Evolutionary conservation across 2,329 filamentous ascomycete species (phyloP).

Genomic region (Pseudofabraea citricarpa): DNA sequence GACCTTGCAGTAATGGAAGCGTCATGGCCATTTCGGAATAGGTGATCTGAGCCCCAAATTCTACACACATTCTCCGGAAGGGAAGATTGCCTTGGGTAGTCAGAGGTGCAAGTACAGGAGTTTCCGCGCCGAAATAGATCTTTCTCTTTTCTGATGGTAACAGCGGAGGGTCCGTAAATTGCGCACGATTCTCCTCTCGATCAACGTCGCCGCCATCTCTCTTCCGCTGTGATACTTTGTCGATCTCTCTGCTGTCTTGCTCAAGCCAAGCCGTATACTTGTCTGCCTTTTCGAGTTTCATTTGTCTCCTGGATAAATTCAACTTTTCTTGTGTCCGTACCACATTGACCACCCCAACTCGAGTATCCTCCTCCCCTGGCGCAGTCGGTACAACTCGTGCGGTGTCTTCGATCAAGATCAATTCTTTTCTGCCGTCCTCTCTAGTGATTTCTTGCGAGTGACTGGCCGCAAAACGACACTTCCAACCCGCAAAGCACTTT

Average conservation of each 20-base stretch:
- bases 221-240: conserved; percentile 42
- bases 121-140: conserved; percentile 91
- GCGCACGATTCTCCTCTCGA: conserved; percentile 69
- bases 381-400: conserved; percentile 21
- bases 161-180: conserved; percentile 81
- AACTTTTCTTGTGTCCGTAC: conserved; percentile 68
- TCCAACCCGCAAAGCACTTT: conserved; percentile 82
- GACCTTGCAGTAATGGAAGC: conserved; percentile 81
- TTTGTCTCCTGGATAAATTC: conserved; percentile 67
- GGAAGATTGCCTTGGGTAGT: conserved; percentile 97
- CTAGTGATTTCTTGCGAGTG: conserved; percentile 78
- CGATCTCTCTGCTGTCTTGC: conserved; percentile 48
- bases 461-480: conserved; percentile 83
- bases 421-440: conserved; percentile 76
- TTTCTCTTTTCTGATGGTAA: conserved; percentile 88
- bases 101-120: conserved; percentile 86
- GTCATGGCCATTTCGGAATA: conserved; percentile 99
- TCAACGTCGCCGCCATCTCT: conserved; percentile 34
- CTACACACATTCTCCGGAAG: conserved; percentile 84
- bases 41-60: conserved; percentile 85
- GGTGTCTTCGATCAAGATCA: conserved; percentile 57
- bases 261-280: conserved; percentile 75
- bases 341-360: conserved; percentile 68
- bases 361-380: conserved; percentile 37
- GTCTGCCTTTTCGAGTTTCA: conserved; percentile 68